These are phyloP conservation scores for Diversispora epigaea DNA, from an alignment of 192 early-diverging fungal genomes.

Conservation along the genomic window DNA sequence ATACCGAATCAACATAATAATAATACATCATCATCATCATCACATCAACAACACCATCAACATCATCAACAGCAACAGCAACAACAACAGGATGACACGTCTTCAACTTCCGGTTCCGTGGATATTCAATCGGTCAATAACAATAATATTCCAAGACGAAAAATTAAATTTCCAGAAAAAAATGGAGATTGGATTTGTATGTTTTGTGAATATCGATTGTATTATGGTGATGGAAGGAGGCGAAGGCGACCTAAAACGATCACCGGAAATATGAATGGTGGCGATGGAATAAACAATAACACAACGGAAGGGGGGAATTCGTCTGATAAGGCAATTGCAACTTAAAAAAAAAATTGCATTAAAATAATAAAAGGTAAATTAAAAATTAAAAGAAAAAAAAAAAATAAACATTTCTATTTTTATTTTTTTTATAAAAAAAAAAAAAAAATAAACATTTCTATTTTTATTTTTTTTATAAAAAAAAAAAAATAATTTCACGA, in stretches of 20 bases:
- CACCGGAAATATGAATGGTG: conserved; percentile 11
- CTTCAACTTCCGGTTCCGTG: conserved; percentile 29
- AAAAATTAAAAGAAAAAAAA: too few species aligned
- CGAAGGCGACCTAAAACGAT: conserved; percentile 2
- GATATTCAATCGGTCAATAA: conserved; percentile 12
- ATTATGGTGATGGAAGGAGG: conserved; percentile 30
- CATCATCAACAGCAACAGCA: conserved; percentile 1
- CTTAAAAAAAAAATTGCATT: neutral
- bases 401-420: too few species aligned
- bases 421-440: too few species aligned
- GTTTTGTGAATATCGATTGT: conserved; percentile 31
- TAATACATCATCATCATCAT: neutral
- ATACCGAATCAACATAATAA: neutral
- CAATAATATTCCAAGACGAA: conserved; percentile 16
- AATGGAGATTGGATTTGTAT: conserved; percentile 34
- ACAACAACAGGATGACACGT: conserved; percentile 28
- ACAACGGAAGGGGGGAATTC: conserved; percentile 2
- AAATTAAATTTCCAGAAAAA: conserved; percentile 25
- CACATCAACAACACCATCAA: conserved; percentile 9
- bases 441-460: too few species aligned
- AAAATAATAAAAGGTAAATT: too few species aligned
- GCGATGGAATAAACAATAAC: conserved; percentile 18
- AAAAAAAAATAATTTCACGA: too few species aligned
- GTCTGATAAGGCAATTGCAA: conserved; percentile 7
- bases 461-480: too few species aligned